Evolutionary conservation across 23 red algal genomes (phyloP), one percentile per base, ranked within the genome.

Genomic region (Gracilaria domingensis): DNA sequence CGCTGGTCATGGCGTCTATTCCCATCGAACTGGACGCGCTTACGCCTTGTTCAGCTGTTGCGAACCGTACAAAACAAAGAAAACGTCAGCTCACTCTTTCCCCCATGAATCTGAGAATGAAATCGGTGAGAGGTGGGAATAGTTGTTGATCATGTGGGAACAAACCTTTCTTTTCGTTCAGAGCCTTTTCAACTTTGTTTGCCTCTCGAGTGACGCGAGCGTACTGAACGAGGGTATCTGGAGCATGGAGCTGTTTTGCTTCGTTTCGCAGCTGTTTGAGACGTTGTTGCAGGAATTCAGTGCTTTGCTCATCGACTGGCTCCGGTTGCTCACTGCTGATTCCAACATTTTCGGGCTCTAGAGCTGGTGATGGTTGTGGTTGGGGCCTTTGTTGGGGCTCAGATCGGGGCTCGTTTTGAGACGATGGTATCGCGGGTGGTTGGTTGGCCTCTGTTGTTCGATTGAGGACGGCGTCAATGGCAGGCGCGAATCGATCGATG

Each of bases 161-260:
- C 85, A 40, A 60, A 89, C 87, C 87, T 90, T 90, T 79, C 87
- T 67, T 81, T 81, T 90, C 87, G 4, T 56, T 50, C 1, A 90
- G 35, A 71, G 58, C 59, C 56, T 90, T 90, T 56, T 90, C 87
- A 29, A 90, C 74, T 23, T 81, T 80, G 64, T 90, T 90, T 37
- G 87, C 87, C 39, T 90, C 87, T 11, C 87, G 87, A 29, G 87
- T 90, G 25, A 90, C 73, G 54, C 87, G 87, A 66, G 87, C 87
- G 47, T 90, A 90, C 49, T 77, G 71, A 47, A 90, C 87, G 47
- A 90, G 74, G 33, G 87, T 80, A 32, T 90, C 87, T 4, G 87
- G 87, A 20, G 87, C 35, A 54, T 80, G 81, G 13, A 90, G 54
- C 29, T 47, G 54, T 28, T 48, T 81, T 42, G 87, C 87, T 37